Base-by-base conservation (phyloP, 768 basidiomycete species). In the Psilocybe sp. region DNA sequence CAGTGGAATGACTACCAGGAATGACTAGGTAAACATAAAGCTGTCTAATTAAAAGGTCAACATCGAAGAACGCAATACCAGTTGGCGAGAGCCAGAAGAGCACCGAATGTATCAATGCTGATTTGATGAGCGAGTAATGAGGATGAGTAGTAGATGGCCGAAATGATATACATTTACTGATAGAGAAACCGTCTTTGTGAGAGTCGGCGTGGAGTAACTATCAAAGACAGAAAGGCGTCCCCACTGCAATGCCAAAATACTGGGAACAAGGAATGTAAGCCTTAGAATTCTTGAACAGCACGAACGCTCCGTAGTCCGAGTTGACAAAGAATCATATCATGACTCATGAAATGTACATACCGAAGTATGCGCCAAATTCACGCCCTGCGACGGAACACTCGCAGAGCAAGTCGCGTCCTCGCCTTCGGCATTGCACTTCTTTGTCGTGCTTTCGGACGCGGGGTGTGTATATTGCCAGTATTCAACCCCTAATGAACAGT, bases 351-450 rank as follows among this genome's bases (percentile, higher is more conserved):
- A 10, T 14, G 12, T 16, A 59, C 72, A 45, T 48, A 80, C 78
- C 32, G 59, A 72, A n/a, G 69, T 65, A 65, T 80, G 78, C 1
- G 75, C 78, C 7, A 64, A 54, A 23, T 70, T 78, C 15, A 79
- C 60, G 14, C 78, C 79, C 39, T 61, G 64, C 8, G 73, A 72
- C 0, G 76, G 76, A 37, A 79, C 64, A 3, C 73, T 74, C 3
- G 73, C 72, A 14, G 78, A 80, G 58, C 79, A 79, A 38, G 54
- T 62, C 1, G 69, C 67, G 51, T 81, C 80, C 60, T 81, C 79
- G 4, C 78, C 80, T 34, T 73, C 65, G 1, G 65, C 59, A 33
- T 69, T 63, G 52, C 78, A 80, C 52, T 69, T 64, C 5, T 69
- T 55, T 0, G 74, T 77, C 4, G 69, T 79, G 12, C 68, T 64